These are phyloP conservation scores for Chalciporus pseudorubinellus DNA, from an alignment of 768 basidiomycete species.

Conservation along the genomic window DNA sequence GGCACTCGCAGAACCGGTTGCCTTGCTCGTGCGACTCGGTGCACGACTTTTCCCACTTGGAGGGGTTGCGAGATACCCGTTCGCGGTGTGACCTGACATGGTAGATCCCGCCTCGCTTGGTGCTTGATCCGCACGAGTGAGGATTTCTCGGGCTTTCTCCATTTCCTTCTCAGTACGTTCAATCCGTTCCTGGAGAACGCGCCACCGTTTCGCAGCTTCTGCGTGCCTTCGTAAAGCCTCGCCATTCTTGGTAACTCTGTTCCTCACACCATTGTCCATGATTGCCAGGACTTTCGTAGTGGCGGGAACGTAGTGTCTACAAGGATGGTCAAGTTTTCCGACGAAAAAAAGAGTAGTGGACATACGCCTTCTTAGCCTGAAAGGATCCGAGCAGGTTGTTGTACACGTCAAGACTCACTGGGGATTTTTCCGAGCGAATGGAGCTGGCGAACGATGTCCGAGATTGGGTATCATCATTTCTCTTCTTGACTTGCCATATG, in stretches of 20 bases:
- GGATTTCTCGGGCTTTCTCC: constrained; percentile 62
- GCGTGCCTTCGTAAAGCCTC: constrained; percentile 88
- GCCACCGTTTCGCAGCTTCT: constrained; percentile 87
- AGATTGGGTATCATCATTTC: constrained; percentile 45
- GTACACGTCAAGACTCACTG: constrained; percentile 61
- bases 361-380: constrained; percentile 85
- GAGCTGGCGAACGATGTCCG: constrained; percentile 43
- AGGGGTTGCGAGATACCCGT: constrained; percentile 67
- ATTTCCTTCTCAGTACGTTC: constrained; percentile 78
- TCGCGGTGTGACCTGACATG: constrained; percentile 54
- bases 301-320: constrained; percentile 91
- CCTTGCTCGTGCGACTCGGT: constrained; percentile 35
- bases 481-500: constrained; percentile 76
- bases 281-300: constrained; percentile 90
- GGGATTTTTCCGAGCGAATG: constrained; percentile 48
- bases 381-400: constrained; percentile 69
- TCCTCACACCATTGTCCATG: constrained; percentile 90
- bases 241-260: constrained; percentile 94
- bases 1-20: constrained; percentile 44
- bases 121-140: constrained; percentile 48
- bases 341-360: constrained; percentile 14
- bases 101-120: constrained; percentile 73
- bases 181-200: constrained; percentile 75
- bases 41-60: constrained; percentile 44
- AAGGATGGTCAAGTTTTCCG: constrained; percentile 10